These are phyloP conservation scores for Fistulinella prunicolor DNA, from an alignment of 768 basidiomycete species.

Conservation along the genomic window DNA sequence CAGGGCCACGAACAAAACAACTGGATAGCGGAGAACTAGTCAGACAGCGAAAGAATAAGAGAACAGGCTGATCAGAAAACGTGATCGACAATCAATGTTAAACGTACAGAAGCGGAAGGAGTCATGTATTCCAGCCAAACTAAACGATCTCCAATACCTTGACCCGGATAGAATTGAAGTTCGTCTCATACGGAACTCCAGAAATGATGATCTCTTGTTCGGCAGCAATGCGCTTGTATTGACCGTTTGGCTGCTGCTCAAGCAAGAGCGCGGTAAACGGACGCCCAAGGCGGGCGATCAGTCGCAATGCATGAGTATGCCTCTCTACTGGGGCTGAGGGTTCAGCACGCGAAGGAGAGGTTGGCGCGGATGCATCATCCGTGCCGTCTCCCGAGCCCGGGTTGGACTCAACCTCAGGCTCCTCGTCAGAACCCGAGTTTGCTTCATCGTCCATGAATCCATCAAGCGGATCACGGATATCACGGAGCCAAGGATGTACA, in stretches of 20 bases:
- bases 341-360: not conserved
- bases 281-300: constrained; percentile 1
- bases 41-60: no score
- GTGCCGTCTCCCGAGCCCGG: not conserved
- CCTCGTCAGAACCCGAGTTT: not conserved
- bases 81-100: no score
- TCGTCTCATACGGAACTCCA: not conserved
- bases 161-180: not conserved
- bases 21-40: no score
- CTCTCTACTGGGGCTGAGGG: not conserved
- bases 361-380: not conserved
- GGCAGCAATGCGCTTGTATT: constrained; percentile 18
- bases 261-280: constrained; percentile 7
- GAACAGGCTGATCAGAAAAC: no score
- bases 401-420: not conserved
- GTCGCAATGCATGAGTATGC: not conserved
- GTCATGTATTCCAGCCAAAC: not conserved
- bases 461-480: not conserved
- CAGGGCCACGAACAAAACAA: no score
- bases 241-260: not conserved
- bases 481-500: constrained; percentile 10
- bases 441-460: not conserved
- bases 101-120: no score
- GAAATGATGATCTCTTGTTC: constrained; percentile 2
- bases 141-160: not conserved